phyloP scores from a whole-genome alignment of 23 red algal genomes.

The Gracilaria gracilis region DNA sequence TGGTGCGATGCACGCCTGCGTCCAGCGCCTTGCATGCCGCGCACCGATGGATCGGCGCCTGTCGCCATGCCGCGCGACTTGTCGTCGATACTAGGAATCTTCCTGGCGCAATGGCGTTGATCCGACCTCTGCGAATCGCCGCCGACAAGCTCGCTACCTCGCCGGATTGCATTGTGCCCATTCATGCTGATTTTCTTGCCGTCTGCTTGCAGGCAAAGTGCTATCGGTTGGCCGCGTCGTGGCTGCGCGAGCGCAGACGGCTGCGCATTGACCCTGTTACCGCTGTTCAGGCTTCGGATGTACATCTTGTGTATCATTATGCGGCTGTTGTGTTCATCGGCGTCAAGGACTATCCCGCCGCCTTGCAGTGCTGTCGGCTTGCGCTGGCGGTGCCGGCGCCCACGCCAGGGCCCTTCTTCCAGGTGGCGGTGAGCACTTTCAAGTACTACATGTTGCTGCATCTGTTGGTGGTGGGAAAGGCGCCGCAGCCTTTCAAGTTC shows the following conservation, averaged over 20 bases:
- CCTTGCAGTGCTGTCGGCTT: slow-evolving; percentile 61
- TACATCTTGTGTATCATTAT: slow-evolving; percentile 65
- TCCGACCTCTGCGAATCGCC: slow-evolving; percentile 34
- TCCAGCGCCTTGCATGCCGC: not conserved
- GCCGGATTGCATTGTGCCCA: slow-evolving; percentile 41
- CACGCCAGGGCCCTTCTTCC: slow-evolving; percentile 15
- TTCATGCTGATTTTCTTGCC: slow-evolving; percentile 63
- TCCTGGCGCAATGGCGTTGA: slow-evolving; percentile 36
- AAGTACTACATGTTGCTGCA: slow-evolving; percentile 53
- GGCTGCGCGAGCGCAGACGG: slow-evolving; percentile 20
- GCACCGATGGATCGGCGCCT: slow-evolving; percentile 43
- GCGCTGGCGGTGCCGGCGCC: slow-evolving; percentile 58
- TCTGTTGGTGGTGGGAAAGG: slow-evolving; percentile 28
- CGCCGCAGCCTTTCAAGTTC: slow-evolving; percentile 42
- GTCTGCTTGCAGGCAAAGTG: slow-evolving; percentile 66
- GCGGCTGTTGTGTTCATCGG: slow-evolving; percentile 51
- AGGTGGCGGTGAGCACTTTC: slow-evolving; percentile 47
- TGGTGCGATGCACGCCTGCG: not conserved
- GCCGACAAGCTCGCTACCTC: slow-evolving; percentile 45
- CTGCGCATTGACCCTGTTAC: slow-evolving; percentile 28
- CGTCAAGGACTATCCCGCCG: slow-evolving; percentile 38
- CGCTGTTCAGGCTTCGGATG: slow-evolving; percentile 40
- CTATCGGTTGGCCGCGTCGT: slow-evolving; percentile 36
- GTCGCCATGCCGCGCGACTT: slow-evolving; percentile 54
- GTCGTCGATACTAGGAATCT: slow-evolving; percentile 16